Conservation (phyloP, 2,329 filamentous ascomycete genomes). For the Ilyonectria mors-panacis region DNA sequence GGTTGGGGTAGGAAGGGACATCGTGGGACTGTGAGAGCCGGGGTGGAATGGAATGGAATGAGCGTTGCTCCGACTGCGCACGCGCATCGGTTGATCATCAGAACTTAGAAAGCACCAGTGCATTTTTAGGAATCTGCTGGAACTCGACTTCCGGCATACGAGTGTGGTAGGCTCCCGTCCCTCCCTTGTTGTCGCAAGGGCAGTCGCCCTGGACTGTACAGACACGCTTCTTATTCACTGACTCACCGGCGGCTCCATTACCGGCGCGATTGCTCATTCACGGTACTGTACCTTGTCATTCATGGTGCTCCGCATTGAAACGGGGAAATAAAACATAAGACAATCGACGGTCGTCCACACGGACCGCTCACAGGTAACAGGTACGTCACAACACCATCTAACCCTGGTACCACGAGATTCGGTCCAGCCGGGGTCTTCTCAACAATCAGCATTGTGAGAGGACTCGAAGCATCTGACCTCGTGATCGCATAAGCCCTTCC, state of each 20-base stretch:
- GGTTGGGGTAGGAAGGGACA: slow-evolving; percentile 9
- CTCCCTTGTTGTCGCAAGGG: not conserved
- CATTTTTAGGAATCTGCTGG: slow-evolving; percentile 1
- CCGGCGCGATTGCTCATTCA: not conserved
- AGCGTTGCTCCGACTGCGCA: slow-evolving; percentile 25
- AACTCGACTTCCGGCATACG: slow-evolving; percentile 8
- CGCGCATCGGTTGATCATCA: slow-evolving; percentile 22
- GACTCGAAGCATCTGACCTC: not conserved
- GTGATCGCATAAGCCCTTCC: not conserved
- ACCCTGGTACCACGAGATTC: not conserved
- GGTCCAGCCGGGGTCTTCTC: slow-evolving; percentile 4
- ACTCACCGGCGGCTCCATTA: not conserved
- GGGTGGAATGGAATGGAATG: slow-evolving; percentile 26
- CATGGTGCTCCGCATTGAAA: slow-evolving; percentile 13
- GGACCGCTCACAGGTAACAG: slow-evolving; percentile 1
- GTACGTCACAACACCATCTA: slow-evolving; percentile 23
- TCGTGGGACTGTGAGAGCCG: not conserved
- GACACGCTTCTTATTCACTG: not conserved
- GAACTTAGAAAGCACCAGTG: not conserved
- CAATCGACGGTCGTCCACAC: slow-evolving; percentile 5
- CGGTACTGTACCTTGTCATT: not conserved
- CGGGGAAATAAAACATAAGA: slow-evolving; percentile 14
- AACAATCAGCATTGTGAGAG: not conserved
- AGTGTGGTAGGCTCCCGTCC: slow-evolving; percentile 13
- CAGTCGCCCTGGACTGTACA: not conserved